Evolutionary conservation across 2,329 filamentous ascomycete species (phyloP).

Genomic region (Ceratocystis albifundus): DNA sequence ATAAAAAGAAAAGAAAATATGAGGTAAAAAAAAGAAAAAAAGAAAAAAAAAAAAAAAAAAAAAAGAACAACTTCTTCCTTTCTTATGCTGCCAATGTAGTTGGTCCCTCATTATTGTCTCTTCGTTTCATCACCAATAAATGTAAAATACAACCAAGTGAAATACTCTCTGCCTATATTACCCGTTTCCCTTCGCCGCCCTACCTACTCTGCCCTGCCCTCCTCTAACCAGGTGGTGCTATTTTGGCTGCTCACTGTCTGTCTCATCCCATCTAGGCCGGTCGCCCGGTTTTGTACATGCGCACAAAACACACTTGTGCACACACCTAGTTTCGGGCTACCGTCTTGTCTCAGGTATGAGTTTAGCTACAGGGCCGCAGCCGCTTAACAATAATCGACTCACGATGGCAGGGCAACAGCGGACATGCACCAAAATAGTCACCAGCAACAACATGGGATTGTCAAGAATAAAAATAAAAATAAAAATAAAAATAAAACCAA

Average conservation of each 20-base stretch:
- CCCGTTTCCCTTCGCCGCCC: not conserved
- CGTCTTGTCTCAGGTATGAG: not conserved
- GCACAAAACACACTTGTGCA: not conserved
- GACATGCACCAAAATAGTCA: not conserved
- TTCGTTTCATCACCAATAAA: too few species aligned
- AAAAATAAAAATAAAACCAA: too few species aligned
- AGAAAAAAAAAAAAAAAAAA: too few species aligned
- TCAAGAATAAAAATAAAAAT: not conserved
- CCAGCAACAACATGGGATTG: not conserved
- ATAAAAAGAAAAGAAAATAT: too few species aligned
- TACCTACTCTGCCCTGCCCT: not conserved
- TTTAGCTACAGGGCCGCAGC: not conserved
- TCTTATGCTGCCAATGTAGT: too few species aligned
- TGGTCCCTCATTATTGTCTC: too few species aligned
- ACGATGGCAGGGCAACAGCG: not conserved
- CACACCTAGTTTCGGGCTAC: too few species aligned
- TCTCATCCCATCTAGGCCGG: not conserved
- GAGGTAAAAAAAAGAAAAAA: too few species aligned
- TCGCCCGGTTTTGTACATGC: not conserved
- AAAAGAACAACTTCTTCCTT: too few species aligned
- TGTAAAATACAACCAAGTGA: too few species aligned
- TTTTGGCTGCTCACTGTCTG: not conserved
- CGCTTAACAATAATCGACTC: not conserved
- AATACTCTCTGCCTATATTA: too few species aligned
- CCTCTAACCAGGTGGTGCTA: not conserved